Conservation (phyloP, 495 filamentous ascomycete species). For the Barbatosphaeria neglecta region DNA sequence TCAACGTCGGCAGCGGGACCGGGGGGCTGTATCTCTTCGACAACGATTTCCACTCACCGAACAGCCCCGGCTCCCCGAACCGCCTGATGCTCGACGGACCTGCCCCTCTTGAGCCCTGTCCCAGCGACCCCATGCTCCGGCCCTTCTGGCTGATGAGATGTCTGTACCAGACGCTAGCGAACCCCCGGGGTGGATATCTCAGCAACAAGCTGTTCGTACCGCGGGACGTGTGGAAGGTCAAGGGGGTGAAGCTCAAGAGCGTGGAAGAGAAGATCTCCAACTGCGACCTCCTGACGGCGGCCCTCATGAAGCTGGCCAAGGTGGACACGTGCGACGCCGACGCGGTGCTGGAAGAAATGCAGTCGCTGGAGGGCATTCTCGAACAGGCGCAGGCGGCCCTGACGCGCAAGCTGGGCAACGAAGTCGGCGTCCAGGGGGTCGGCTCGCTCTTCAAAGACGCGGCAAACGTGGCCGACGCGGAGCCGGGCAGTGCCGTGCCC, state of each 20-base stretch:
- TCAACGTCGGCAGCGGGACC: conserved; percentile 37
- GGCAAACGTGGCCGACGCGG: conserved; percentile 19
- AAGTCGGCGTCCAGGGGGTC: conserved; percentile 72
- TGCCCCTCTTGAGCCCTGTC: conserved; percentile 79
- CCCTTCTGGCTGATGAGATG: conserved; percentile 96
- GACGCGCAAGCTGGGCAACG: conserved; percentile 73
- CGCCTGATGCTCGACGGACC: conserved; percentile 43
- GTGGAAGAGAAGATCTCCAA: conserved; percentile 92
- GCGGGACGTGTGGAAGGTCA: conserved; percentile 84
- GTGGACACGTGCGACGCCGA: conserved; percentile 86
- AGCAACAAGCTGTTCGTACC: conserved; percentile 86
- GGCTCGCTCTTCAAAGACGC: conserved; percentile 58
- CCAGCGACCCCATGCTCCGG: conserved; percentile 69
- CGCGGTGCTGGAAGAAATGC: conserved; percentile 89
- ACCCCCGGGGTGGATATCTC: conserved; percentile 83
- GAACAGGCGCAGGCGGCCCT: conserved; percentile 72
- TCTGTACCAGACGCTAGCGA: conserved; percentile 82
- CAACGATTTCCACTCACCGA: conserved; percentile 66
- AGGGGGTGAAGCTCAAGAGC: conserved; percentile 81
- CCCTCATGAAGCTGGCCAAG: conserved; percentile 66
- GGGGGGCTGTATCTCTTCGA: conserved; percentile 78
- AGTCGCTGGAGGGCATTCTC: conserved; percentile 73
- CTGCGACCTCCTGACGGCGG: conserved; percentile 85
- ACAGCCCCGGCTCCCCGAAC: conserved; percentile 55
- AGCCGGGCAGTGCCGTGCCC: conserved; percentile 24